Evolutionary conservation across 2,329 filamentous ascomycete genomes (phyloP).

Genomic region (Podosphaera fusca): DNA sequence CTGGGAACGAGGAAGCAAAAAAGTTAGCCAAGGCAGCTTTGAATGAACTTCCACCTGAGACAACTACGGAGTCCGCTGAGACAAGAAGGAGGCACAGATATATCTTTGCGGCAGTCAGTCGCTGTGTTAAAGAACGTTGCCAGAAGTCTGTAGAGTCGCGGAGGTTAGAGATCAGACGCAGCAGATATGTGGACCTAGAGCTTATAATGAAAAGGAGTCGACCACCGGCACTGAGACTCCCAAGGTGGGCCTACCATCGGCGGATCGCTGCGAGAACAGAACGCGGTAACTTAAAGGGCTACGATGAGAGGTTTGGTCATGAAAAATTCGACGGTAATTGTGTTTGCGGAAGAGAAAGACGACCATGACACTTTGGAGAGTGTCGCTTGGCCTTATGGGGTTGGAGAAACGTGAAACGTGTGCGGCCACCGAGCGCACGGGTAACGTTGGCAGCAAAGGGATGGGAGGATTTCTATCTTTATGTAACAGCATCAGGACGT

Average conservation of each 20-base stretch:
- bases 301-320: neutral
- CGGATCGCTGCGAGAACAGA: neutral
- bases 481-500: neutral
- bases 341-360: neutral
- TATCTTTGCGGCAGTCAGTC: too few species aligned
- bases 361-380: neutral
- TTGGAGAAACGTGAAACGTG: neutral
- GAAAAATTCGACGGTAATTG: neutral
- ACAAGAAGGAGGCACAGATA: too few species aligned
- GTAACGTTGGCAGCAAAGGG: neutral
- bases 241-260: slow-evolving; percentile 18
- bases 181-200: neutral
- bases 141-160: neutral
- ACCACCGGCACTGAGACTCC: slow-evolving; percentile 23
- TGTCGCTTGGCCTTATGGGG: neutral
- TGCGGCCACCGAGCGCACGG: neutral
- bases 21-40: too few species aligned
- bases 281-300: neutral
- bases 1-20: too few species aligned
- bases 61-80: too few species aligned
- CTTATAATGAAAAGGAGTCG: slow-evolving; percentile 8
- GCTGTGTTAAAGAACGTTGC: neutral
- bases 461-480: neutral
- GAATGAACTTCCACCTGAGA: too few species aligned
- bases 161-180: neutral